phyloP scores from a whole-genome alignment of 2,329 filamentous ascomycete species.

The Grosmannia clavigera region DNA sequence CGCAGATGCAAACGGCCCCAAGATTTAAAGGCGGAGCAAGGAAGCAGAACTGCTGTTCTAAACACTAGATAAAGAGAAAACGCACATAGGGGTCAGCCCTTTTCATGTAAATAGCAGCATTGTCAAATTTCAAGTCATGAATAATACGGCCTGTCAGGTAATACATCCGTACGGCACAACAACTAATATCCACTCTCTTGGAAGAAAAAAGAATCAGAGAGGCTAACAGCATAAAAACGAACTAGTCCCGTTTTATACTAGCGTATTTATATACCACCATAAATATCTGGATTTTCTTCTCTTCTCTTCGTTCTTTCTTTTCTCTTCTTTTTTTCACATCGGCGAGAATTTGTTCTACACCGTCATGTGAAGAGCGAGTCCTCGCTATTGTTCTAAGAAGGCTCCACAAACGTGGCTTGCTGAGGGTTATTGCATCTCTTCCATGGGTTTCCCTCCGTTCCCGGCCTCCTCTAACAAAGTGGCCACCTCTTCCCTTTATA shows the following conservation, averaged over 20 bases:
- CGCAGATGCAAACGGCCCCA: slow-evolving; percentile 35
- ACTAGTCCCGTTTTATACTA: background rate
- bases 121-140: background rate
- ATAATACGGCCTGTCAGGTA: too few relatives aligned
- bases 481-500: slow-evolving; percentile 31
- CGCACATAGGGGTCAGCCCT: too few relatives aligned
- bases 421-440: slow-evolving; percentile 32
- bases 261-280: background rate
- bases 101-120: background rate
- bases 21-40: slow-evolving; percentile 27
- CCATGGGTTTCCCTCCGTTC: slow-evolving; percentile 43
- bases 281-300: background rate
- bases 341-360: slow-evolving; percentile 26
- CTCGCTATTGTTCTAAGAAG: slow-evolving; percentile 22
- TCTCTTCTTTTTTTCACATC: slow-evolving; percentile 14
- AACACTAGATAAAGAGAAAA: too few relatives aligned
- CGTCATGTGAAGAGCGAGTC: slow-evolving; percentile 37
- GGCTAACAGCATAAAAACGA: background rate
- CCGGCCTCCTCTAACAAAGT: slow-evolving; percentile 37
- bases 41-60: background rate
- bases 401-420: slow-evolving; percentile 42
- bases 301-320: slow-evolving; percentile 5
- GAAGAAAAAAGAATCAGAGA: too few relatives aligned
- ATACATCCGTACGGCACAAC: background rate
- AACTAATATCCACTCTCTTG: background rate